Base-by-base conservation (phyloP, 306 rosid genomes). In the Sicyos edulis region DNA sequence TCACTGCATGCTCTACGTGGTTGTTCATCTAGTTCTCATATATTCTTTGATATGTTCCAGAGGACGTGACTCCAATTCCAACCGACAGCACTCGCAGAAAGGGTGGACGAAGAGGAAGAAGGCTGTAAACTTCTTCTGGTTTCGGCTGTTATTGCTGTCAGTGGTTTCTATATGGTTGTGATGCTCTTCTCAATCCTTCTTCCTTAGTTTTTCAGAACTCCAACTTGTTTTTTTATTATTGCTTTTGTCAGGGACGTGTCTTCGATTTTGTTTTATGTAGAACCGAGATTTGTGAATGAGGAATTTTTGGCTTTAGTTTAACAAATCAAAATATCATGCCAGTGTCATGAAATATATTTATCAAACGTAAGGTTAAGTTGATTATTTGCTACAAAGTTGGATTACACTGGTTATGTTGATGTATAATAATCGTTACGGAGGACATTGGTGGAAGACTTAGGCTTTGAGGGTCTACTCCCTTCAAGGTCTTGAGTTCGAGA, bases 21-120 rank as follows among this genome's bases (percentile, higher is more conserved):
- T 26, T 26, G 29, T 26, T 26, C 1, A 26, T 26, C 29, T 26
- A 26, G 3, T 26, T 26, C 29, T 26, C 29, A 26, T 26, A 26
- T 26, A 3, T 26, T 26, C 29, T 26, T 26, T 26, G 34, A 45
- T 26, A 29, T 60, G 2, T 47, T 61, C n/a, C 78, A 79, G 88
- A 85, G 88, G 86, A 85, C 47, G 88, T 69, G 53, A 85, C 86
- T 75, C 88, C 88, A 14, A 85, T 85, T 75, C 88, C 88, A n/a
- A 85, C 82, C 0, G 88, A 85, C 70, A 79, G 88, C 62, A 85
- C 88, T 16, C 84, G 88, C 19, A 57, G 88, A 80, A 79, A 85
- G 84, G 86, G 88, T 59, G 88, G 88, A 7, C 61, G 86, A 57
- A 82, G 88, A 74, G 88, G 86, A 12, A 85, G 88, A 77, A 81